Percentiles rank a stretch among this genome's conserved stretches.
Evolutionary conservation across 2,329 filamentous ascomycete genomes (phyloP).

Genomic region (Gnomoniopsis sp.): DNA sequence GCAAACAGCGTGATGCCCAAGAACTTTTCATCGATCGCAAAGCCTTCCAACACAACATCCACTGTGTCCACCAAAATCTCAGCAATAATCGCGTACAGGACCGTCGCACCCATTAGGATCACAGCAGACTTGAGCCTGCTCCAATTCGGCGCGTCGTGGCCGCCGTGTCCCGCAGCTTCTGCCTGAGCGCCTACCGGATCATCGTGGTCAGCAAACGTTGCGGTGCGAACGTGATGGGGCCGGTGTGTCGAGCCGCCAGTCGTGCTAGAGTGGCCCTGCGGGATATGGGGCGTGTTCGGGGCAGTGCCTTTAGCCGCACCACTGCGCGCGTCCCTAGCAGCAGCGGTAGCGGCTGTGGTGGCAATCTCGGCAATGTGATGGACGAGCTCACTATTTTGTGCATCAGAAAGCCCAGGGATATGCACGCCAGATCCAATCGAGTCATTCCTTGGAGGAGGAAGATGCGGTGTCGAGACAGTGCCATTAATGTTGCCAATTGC

Average conservation of each 20-base stretch:
- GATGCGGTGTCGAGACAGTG: slow-evolving; percentile 55
- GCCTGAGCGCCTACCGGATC: slow-evolving; percentile 31
- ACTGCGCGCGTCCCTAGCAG: slow-evolving; percentile 67
- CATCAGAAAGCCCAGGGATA: slow-evolving; percentile 71
- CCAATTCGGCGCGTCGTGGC: slow-evolving; percentile 99
- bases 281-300: slow-evolving; percentile 9
- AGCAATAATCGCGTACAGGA: slow-evolving; percentile 94
- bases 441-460: slow-evolving; percentile 69
- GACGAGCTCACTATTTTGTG: slow-evolving; percentile 76
- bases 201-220: slow-evolving; percentile 43
- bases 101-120: slow-evolving; percentile 81
- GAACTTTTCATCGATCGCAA: slow-evolving; percentile 95
- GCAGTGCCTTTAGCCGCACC: slow-evolving; percentile 15
- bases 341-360: slow-evolving; percentile 83
- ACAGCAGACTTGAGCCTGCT: slow-evolving; percentile 85
- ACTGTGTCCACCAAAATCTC: slow-evolving; percentile 97
- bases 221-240: slow-evolving; percentile 31
- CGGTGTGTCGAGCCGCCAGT: slow-evolving; percentile 21
- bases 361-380: slow-evolving; percentile 92
- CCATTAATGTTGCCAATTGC: slow-evolving; percentile 39
- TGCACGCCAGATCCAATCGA: slow-evolving; percentile 41
- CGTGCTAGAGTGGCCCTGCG: slow-evolving; percentile 21
- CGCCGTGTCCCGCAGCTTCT: slow-evolving; percentile 49
- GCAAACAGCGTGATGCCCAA: slow-evolving; percentile 95
- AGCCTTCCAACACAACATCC: slow-evolving; percentile 87